These are phyloP conservation scores for Theileria orientalis DNA, from an alignment of 169 alveolate species.

Conservation along the genomic window DNA sequence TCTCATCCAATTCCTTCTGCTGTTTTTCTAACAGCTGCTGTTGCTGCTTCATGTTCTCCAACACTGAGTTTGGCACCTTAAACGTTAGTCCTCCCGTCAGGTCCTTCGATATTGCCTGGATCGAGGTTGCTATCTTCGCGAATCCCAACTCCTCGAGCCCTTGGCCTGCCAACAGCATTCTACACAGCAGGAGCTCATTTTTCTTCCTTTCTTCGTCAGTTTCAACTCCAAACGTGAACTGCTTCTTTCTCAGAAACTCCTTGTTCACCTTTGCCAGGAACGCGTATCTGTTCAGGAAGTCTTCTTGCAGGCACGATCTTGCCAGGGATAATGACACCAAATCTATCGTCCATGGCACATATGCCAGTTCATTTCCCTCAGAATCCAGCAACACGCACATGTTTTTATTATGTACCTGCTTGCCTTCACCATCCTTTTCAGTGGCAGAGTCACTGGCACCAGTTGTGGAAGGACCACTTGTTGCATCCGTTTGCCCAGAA, in stretches of 20 bases:
- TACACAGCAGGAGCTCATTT: constrained; percentile 41
- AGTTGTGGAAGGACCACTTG: constrained; percentile 11
- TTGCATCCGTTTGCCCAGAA: background rate
- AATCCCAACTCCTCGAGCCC: constrained; percentile 72
- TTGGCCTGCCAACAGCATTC: constrained; percentile 71
- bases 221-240: constrained; percentile 19
- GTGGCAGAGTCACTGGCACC: constrained; percentile 51
- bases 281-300: constrained; percentile 61
- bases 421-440: constrained; percentile 42
- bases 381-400: constrained; percentile 48
- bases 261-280: constrained; percentile 4
- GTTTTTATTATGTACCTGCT: constrained; percentile 40
- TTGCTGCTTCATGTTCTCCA: constrained; percentile 61
- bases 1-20: constrained; percentile 53
- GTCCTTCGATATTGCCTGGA: constrained; percentile 15
- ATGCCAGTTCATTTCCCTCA: constrained; percentile 41
- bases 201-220: constrained; percentile 49
- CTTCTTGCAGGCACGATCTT: constrained; percentile 46
- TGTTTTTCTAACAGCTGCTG: constrained; percentile 52
- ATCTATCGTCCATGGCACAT: constrained; percentile 66
- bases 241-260: constrained; percentile 31
- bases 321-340: constrained; percentile 58
- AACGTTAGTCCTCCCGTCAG: constrained; percentile 62
- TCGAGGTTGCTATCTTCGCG: constrained; percentile 28
- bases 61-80: constrained; percentile 64